Evolutionary conservation across 129 eudicot genomes (phyloP), one percentile per base, ranked within the genome.

Genomic region (Flaveria brownii): DNA sequence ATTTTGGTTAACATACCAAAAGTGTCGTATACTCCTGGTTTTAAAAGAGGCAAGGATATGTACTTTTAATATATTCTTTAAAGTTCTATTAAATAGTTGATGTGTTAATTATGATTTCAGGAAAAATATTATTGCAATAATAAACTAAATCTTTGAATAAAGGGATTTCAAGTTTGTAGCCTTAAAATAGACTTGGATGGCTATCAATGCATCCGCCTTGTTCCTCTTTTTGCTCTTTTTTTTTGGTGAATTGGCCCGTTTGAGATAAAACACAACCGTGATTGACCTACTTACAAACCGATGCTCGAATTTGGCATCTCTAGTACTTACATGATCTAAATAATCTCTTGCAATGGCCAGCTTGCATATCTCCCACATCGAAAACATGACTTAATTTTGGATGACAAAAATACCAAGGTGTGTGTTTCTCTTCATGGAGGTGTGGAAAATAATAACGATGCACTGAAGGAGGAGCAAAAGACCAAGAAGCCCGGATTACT

Each of bases 301-400:
- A 10, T 61, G 67, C 41, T 25, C 7, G 36, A 61, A 26, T 14
- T 61, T 22, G 41, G 18, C 68, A 61, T 26, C 68, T 26, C 68
- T 61, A 2, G 16, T 50, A 26, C 30, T 26, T 26, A 26, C 2
- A 26, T 26, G 30, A 26, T 26, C 30, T 28, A 28, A 28, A 28
- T 28, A 28, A 28, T 28, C 30, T 28, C 30, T 28, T 28, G 30
- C 4, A 28, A 28, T 28, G 30, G 30, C 52, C 90, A 94, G 99
- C 99, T 94, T 75, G 92, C 96, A 17, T 89, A 91, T 89, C 96
- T 94, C 78, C 99, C 99, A 2, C 84, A 82, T 60, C 82, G 91
- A 89, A 86, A 89, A 68, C 87, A 96, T 41, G 96, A 94, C 81
- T 78, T 89, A 33, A 85, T 89, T 42, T 71, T 87, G 86, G 99